Conservation (phyloP, 2,329 filamentous ascomycete genomes). For the Pyricularia grisea region DNA sequence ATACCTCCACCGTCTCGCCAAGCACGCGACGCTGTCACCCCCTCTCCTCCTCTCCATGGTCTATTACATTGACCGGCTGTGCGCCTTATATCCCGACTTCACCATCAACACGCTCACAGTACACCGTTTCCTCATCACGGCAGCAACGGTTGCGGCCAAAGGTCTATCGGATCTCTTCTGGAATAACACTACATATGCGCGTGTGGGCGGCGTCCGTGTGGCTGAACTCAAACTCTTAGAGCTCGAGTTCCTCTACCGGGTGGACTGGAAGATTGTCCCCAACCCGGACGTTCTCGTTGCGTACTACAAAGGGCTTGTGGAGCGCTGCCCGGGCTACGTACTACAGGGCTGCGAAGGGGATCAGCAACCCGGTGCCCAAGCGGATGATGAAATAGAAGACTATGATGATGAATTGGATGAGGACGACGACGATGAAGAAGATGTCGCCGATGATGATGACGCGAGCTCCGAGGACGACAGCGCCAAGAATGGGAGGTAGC, state of each 20-base stretch:
- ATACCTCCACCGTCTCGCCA: slow-evolving; percentile 85
- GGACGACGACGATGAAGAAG: slow-evolving; percentile 23
- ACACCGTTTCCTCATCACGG: slow-evolving; percentile 93
- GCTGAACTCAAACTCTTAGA: slow-evolving; percentile 85
- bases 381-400: slow-evolving; percentile 20
- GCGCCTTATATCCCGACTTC: slow-evolving; percentile 85
- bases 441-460: slow-evolving; percentile 8
- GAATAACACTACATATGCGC: slow-evolving; percentile 95
- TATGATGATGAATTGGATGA: slow-evolving; percentile 21
- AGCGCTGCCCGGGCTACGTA: slow-evolving; percentile 46
- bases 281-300: slow-evolving; percentile 88
- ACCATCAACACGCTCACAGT: slow-evolving; percentile 95
- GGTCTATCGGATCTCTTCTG: slow-evolving; percentile 94
- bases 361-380: slow-evolving; percentile 13
- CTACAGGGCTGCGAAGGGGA: slow-evolving; percentile 30
- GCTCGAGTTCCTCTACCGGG: slow-evolving; percentile 81
- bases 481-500: background rate
- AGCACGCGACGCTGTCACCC: slow-evolving; percentile 86
- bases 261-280: slow-evolving; percentile 96
- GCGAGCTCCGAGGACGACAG: background rate
- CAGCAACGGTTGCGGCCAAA: slow-evolving; percentile 91
- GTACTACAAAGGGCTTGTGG: slow-evolving; percentile 84
- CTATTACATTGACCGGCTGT: slow-evolving; percentile 94
- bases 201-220: slow-evolving; percentile 85
- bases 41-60: slow-evolving; percentile 97